Conservation (phyloP, 2,329 filamentous ascomycete genomes). For the Talaromyces piceae region DNA sequence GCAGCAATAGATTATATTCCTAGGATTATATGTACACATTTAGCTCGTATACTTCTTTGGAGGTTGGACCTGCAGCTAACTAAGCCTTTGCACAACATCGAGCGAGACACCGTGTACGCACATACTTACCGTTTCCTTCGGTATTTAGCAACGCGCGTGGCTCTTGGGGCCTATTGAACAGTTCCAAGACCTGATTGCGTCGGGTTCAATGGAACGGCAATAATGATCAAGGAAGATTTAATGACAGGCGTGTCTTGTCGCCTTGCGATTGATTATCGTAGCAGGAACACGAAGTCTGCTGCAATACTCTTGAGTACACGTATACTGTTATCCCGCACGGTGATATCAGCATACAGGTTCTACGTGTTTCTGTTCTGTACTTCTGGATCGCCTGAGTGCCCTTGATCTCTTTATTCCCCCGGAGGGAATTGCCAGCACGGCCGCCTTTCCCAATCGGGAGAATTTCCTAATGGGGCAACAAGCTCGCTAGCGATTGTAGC, state of each 20-base stretch:
- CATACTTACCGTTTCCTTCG: slow-evolving; percentile 7
- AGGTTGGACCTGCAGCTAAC: slow-evolving; percentile 1
- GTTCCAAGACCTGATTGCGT: not conserved
- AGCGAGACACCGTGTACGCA: not conserved
- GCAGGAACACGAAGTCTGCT: too few relatives aligned
- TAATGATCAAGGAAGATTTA: not conserved
- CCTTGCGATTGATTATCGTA: not conserved
- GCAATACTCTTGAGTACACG: too few relatives aligned
- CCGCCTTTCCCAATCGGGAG: not conserved
- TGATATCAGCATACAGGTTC: too few relatives aligned
- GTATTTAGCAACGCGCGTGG: not conserved
- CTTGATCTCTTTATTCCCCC: not conserved
- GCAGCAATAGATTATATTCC: too few relatives aligned
- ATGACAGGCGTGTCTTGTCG: not conserved
- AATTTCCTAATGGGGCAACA: not conserved
- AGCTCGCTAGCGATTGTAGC: not conserved
- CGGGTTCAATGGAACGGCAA: not conserved
- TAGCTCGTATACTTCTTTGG: too few relatives aligned
- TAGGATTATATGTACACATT: too few relatives aligned
- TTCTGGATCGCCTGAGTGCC: not conserved
- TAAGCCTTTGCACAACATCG: not conserved
- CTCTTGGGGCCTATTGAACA: not conserved
- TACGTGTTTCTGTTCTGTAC: too few relatives aligned
- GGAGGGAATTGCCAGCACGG: not conserved
- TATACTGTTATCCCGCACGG: too few relatives aligned